Conservation (phyloP, 2,329 filamentous ascomycete genomes). For the Cercospora zeina region DNA sequence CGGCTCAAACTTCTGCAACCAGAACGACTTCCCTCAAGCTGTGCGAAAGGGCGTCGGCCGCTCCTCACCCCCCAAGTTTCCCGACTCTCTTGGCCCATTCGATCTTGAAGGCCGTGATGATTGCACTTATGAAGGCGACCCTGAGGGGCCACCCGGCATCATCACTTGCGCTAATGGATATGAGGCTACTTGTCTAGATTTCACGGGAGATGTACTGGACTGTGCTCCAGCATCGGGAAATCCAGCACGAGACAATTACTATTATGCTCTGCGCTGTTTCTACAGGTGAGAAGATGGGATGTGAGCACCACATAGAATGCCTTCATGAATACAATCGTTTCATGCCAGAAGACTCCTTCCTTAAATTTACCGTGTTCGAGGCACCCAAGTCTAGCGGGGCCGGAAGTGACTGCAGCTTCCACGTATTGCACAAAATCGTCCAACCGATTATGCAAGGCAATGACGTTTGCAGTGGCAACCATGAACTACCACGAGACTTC, state of each 20-base stretch:
- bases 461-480: background rate
- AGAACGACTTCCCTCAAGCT: background rate
- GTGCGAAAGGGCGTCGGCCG: background rate
- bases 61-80: background rate
- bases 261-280: background rate
- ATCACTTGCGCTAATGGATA: background rate
- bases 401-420: background rate
- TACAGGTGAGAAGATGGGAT: background rate
- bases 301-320: background rate
- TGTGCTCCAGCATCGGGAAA: background rate
- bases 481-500: background rate
- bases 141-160: background rate
- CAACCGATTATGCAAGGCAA: background rate
- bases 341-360: background rate
- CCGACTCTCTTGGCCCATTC: background rate
- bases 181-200: background rate
- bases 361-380: background rate
- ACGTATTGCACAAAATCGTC: background rate
- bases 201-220: background rate
- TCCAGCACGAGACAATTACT: slow-evolving; percentile 1
- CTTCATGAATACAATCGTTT: background rate
- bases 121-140: background rate
- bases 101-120: background rate
- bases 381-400: too few species aligned
- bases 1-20: background rate